Conservation (phyloP, 176 grass and related monocot genomes). For the Aegilops umbellulata region DNA sequence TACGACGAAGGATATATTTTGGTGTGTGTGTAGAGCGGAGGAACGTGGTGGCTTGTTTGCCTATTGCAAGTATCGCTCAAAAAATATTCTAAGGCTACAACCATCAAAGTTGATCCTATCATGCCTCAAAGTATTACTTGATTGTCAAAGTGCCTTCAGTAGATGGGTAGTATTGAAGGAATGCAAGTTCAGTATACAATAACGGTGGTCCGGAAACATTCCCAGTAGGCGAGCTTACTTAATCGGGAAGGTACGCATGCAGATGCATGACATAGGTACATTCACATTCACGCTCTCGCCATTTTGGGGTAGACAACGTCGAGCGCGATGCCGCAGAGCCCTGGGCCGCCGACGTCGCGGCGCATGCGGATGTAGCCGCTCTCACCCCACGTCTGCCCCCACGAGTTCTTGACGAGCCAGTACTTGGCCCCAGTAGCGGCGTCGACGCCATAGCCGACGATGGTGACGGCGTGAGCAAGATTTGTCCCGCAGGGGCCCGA, state of each 20-base stretch:
- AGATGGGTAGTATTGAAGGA: no score
- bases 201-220: background rate
- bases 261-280: background rate
- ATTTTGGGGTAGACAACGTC: slow-evolving; percentile 23
- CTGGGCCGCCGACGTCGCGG: background rate
- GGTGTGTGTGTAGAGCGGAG: no score
- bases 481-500: slow-evolving; percentile 30
- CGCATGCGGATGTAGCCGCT: slow-evolving; percentile 20
- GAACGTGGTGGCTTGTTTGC: no score
- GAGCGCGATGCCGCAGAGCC: slow-evolving; percentile 24
- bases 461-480: slow-evolving; percentile 48
- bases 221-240: background rate
- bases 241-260: background rate
- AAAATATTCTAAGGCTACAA: no score
- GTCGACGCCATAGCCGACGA: slow-evolving; percentile 43
- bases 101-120: no score
- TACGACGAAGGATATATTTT: no score
- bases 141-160: no score
- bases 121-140: no score
- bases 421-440: slow-evolving; percentile 16
- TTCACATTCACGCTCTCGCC: background rate
- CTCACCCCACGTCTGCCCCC: slow-evolving; percentile 32
- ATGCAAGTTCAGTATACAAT: no score
- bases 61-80: no score
- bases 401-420: slow-evolving; percentile 48